These are phyloP conservation scores for Bruguiera sexangula DNA, from an alignment of 345 rosid species.

Conservation along the genomic window DNA sequence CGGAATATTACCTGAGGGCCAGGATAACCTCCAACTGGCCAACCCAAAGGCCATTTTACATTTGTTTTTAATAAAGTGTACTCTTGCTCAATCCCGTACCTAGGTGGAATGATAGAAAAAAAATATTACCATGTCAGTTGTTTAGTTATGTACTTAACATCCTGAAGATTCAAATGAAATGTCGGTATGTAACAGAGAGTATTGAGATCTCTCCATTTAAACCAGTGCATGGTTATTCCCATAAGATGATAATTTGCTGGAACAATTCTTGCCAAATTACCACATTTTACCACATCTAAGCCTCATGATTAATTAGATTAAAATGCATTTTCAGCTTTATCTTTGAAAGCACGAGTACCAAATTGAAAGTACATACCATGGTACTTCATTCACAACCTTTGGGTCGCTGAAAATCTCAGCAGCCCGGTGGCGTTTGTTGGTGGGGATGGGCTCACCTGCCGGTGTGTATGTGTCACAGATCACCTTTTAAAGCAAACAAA, in stretches of 20 bases:
- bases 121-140: not conserved
- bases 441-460: conserved; percentile 95
- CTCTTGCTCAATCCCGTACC: conserved; percentile 99
- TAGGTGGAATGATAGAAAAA: conserved; percentile 14
- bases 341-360: conserved; percentile 9
- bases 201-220: too few relatives aligned
- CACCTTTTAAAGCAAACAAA: conserved; percentile 45
- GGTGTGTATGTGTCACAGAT: conserved; percentile 90
- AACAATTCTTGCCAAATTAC: not conserved
- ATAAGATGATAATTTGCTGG: not conserved
- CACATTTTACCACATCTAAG: too few relatives aligned
- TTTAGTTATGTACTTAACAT: not conserved
- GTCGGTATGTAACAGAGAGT: too few relatives aligned
- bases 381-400: conserved; percentile 63
- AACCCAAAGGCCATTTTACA: conserved; percentile 96
- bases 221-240: too few relatives aligned
- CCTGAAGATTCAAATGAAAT: not conserved
- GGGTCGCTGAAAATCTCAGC: conserved; percentile 68
- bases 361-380: conserved; percentile 55
- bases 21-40: conserved; percentile 98
- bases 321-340: not conserved
- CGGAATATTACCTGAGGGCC: conserved; percentile 78
- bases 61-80: conserved; percentile 86
- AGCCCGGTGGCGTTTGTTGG: conserved; percentile 89
- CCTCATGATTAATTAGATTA: too few relatives aligned